These are phyloP conservation scores for Linanthus parryae DNA, from an alignment of 148 eudicot species.

Conservation along the genomic window DNA sequence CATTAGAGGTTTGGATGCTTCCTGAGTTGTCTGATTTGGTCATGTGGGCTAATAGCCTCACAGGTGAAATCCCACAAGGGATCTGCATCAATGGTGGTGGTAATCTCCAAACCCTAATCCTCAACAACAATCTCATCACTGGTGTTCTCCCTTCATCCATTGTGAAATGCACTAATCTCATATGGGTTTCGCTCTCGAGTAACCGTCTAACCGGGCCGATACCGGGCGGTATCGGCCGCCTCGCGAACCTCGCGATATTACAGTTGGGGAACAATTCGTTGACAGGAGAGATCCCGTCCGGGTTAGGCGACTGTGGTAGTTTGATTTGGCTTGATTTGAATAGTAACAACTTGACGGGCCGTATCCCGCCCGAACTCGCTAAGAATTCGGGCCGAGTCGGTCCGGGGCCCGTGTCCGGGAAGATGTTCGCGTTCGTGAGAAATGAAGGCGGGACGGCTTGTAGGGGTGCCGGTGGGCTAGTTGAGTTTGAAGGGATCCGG, in stretches of 20 bases:
- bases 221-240: slow-evolving; percentile 41
- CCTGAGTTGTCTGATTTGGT: slow-evolving; percentile 61
- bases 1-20: slow-evolving; percentile 50
- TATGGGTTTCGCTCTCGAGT: slow-evolving; percentile 82
- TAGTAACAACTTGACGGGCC: slow-evolving; percentile 39
- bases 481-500: slow-evolving; percentile 44
- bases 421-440: slow-evolving; percentile 44
- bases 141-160: slow-evolving; percentile 67
- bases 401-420: slow-evolving; percentile 48
- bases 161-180: slow-evolving; percentile 60
- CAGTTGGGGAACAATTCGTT: slow-evolving; percentile 51
- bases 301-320: slow-evolving; percentile 36
- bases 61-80: slow-evolving; percentile 77
- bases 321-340: slow-evolving; percentile 56
- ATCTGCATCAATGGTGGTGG: slow-evolving; percentile 50
- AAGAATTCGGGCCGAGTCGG: slow-evolving; percentile 29
- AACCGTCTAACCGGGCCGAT: slow-evolving; percentile 42
- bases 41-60: slow-evolving; percentile 81
- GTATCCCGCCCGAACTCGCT: slow-evolving; percentile 34
- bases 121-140: slow-evolving; percentile 68
- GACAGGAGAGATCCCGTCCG: slow-evolving; percentile 37
- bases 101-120: slow-evolving; percentile 66
- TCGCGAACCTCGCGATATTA: slow-evolving; percentile 43
- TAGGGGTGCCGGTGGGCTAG: slow-evolving; percentile 48
- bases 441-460: slow-evolving; percentile 56